Conservation (phyloP, 768 basidiomycete genomes). For the Neoboletus magnificus region DNA sequence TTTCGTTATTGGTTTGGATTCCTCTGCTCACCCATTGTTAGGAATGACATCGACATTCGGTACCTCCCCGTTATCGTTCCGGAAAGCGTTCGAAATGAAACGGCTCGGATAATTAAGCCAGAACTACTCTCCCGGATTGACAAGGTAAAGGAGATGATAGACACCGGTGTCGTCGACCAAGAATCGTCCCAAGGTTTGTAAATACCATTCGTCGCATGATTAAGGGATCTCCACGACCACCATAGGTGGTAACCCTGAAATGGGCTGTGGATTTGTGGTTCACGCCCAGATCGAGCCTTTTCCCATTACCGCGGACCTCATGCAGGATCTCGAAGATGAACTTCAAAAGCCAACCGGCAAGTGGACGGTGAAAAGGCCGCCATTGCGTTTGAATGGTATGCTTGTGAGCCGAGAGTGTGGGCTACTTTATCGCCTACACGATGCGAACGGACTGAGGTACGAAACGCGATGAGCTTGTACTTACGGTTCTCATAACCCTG, state of each 20-base stretch:
- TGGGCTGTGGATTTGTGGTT: conserved; percentile 62
- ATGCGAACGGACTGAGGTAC: conserved; percentile 69
- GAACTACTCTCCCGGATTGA: conserved; percentile 58
- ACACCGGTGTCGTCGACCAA: conserved; percentile 59
- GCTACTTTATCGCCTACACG: conserved; percentile 60
- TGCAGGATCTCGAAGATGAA: conserved; percentile 73
- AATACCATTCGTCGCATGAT: not conserved
- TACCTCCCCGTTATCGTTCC: conserved; percentile 67
- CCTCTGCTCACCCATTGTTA: conserved; percentile 22
- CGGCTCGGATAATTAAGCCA: conserved; percentile 53
- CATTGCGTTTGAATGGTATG: conserved; percentile 58
- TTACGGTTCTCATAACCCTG: not conserved
- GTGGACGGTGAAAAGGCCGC: conserved; percentile 54
- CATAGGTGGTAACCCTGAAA: conserved; percentile 45
- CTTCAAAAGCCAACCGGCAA: conserved; percentile 71
- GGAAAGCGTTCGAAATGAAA: conserved; percentile 49
- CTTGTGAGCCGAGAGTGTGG: conserved; percentile 81
- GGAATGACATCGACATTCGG: conserved; percentile 62
- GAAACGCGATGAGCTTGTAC: conserved; percentile 6
- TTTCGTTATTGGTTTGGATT: not conserved
- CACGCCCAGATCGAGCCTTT: conserved; percentile 63
- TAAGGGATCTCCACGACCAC: not conserved
- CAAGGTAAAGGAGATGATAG: conserved; percentile 60
- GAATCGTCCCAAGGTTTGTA: conserved; percentile 38
- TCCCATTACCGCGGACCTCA: conserved; percentile 46